Percentiles rank a stretch among this genome's conserved stretches.
These are phyloP conservation scores for Phytophthora aleatoria DNA, from an alignment of 352 stramenopile species.

Conservation along the genomic window DNA sequence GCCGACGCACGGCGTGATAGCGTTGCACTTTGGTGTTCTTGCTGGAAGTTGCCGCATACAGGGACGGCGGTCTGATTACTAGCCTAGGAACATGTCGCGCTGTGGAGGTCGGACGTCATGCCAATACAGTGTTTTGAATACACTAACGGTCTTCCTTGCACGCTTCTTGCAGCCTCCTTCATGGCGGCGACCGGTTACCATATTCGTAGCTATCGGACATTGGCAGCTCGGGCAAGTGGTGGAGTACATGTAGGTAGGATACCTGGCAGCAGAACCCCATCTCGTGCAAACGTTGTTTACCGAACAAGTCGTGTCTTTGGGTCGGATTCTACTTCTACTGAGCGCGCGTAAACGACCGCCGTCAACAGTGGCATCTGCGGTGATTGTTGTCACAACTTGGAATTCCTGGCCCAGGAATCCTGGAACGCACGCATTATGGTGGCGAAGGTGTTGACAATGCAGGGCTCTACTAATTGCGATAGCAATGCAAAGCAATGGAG, in stretches of 20 bases:
- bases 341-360: not conserved
- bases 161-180: not conserved
- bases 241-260: not conserved
- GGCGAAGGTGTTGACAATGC: not conserved
- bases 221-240: not conserved
- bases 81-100: constrained; percentile 5
- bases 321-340: not conserved
- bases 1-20: not conserved
- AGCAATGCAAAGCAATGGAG: not conserved
- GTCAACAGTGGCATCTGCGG: not conserved
- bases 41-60: not conserved
- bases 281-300: not conserved
- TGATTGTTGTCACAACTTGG: not conserved
- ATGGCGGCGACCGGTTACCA: not conserved
- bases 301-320: constrained; percentile 5
- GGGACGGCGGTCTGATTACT: constrained; percentile 5
- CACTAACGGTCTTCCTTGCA: not conserved
- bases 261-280: constrained; percentile 9
- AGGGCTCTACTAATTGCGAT: not conserved
- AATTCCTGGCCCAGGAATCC: not conserved
- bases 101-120: not conserved
- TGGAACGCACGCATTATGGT: not conserved
- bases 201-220: too few relatives aligned
- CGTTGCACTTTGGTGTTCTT: constrained; percentile 1
- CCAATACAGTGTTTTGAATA: not conserved